These are phyloP conservation scores for Boletus reticulatus DNA, from an alignment of 768 basidiomycete genomes.

Conservation along the genomic window DNA sequence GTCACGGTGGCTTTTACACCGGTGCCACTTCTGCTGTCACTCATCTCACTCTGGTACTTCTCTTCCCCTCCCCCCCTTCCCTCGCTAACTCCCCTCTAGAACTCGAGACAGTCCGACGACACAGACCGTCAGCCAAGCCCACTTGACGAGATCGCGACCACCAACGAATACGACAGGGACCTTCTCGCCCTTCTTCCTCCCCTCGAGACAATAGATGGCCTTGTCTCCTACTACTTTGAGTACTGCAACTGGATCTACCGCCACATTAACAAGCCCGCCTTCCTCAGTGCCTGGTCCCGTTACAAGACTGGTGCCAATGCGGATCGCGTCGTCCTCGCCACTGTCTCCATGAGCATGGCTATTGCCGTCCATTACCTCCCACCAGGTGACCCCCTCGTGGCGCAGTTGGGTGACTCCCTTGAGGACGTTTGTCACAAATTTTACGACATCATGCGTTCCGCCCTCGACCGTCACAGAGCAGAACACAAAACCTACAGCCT, in stretches of 20 bases:
- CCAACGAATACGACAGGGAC: slow-evolving; percentile 67
- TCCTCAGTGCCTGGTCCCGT: slow-evolving; percentile 64
- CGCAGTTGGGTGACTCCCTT: slow-evolving; percentile 46
- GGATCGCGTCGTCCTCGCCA: slow-evolving; percentile 69
- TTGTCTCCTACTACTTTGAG: slow-evolving; percentile 77
- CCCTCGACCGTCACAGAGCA: slow-evolving; percentile 58
- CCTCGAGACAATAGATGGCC: slow-evolving; percentile 65
- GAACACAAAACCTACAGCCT: slow-evolving; percentile 62
- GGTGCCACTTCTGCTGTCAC: slow-evolving; percentile 78
- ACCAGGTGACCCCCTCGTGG: slow-evolving; percentile 57
- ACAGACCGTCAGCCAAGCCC: slow-evolving; percentile 46
- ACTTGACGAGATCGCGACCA: slow-evolving; percentile 40
- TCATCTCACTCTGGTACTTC: slow-evolving; percentile 58
- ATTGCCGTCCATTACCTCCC: slow-evolving; percentile 74
- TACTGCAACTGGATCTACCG: slow-evolving; percentile 89
- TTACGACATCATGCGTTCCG: slow-evolving; percentile 65
- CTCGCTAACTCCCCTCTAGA: slow-evolving; percentile 32
- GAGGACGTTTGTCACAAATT: slow-evolving; percentile 65
- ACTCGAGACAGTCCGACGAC: slow-evolving; percentile 50
- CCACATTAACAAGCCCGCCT: slow-evolving; percentile 64
- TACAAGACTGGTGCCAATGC: slow-evolving; percentile 66
- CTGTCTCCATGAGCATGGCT: slow-evolving; percentile 73
- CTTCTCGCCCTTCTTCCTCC: slow-evolving; percentile 64
- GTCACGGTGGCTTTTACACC: slow-evolving; percentile 68
- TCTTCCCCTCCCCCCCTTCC: slow-evolving; percentile 9